phyloP scores from a whole-genome alignment of 352 stramenopile species.

The Phytophthora pinifolia region DNA sequence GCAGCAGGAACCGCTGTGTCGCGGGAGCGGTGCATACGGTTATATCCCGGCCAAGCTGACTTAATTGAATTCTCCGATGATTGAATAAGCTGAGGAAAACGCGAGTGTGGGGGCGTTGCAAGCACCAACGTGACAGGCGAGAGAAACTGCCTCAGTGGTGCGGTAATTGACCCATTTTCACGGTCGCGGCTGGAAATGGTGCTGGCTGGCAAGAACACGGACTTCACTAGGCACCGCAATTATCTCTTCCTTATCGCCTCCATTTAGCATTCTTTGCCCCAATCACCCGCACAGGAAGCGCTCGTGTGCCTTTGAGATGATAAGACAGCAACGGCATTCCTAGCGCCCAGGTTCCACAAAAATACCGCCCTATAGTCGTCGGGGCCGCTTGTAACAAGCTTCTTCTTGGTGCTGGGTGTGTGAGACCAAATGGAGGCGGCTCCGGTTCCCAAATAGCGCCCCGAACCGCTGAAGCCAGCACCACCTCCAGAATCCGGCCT shows the following conservation, averaged over 20 bases:
- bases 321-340: slow-evolving; percentile 22
- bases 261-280: slow-evolving; percentile 17
- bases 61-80: slow-evolving; percentile 23
- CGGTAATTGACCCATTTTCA: background rate
- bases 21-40: too few relatives aligned
- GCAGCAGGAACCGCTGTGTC: too few relatives aligned
- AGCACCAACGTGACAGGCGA: slow-evolving; percentile 18
- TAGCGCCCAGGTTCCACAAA: slow-evolving; percentile 13
- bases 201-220: slow-evolving; percentile 7
- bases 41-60: slow-evolving; percentile 8
- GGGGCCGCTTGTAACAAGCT: background rate
- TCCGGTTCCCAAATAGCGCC: slow-evolving; percentile 23
- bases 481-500: too few relatives aligned
- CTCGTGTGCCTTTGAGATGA: background rate
- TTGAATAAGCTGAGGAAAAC: slow-evolving; percentile 19
- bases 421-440: slow-evolving; percentile 21
- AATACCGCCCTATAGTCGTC: slow-evolving; percentile 31
- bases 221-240: background rate
- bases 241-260: slow-evolving; percentile 13
- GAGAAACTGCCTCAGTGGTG: slow-evolving; percentile 15
- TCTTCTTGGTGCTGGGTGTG: background rate
- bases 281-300: background rate
- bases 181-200: too few relatives aligned
- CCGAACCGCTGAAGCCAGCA: slow-evolving; percentile 27
- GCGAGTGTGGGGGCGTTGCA: slow-evolving; percentile 19